Conservation (phyloP, 2,329 filamentous ascomycete genomes). For the Dryadomyces quercus-mongolicae region DNA sequence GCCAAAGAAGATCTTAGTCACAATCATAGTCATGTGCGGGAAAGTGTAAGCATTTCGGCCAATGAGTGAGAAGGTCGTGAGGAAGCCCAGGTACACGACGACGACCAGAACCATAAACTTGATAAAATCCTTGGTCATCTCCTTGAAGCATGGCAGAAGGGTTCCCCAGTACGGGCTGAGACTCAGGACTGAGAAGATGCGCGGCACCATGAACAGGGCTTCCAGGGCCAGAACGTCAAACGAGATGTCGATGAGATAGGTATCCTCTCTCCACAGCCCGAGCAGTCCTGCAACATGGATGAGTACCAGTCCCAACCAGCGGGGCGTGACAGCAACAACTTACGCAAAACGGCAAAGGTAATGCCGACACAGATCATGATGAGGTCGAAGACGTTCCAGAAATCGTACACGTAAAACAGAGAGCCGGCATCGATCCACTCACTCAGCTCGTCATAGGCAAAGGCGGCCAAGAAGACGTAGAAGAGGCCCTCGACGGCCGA, state of each 20-base stretch:
- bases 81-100: constrained; percentile 75
- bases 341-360: constrained; percentile 41
- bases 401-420: constrained; percentile 72
- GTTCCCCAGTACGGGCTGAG: constrained; percentile 86
- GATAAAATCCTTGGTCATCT: constrained; percentile 88
- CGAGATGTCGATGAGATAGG: constrained; percentile 57
- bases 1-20: constrained; percentile 74
- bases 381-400: constrained; percentile 67
- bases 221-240: constrained; percentile 87
- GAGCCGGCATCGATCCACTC: constrained; percentile 79
- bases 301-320: too few relatives aligned
- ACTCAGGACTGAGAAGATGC: constrained; percentile 77
- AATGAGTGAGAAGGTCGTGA: constrained; percentile 74
- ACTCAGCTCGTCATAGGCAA: constrained; percentile 77
- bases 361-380: constrained; percentile 62
- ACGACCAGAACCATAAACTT: constrained; percentile 68
- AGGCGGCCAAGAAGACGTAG: constrained; percentile 78
- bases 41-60: constrained; percentile 58
- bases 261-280: constrained; percentile 49
- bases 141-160: constrained; percentile 78
- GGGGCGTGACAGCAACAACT: constrained; percentile 24
- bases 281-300: constrained; percentile 42
- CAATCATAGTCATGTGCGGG: constrained; percentile 58
- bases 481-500: constrained; percentile 59
- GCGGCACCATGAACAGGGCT: constrained; percentile 79